Evolutionary conservation across 306 rosid genomes (phyloP), one percentile per base, ranked within the genome.

Genomic region (Castanopsis chinensis): DNA sequence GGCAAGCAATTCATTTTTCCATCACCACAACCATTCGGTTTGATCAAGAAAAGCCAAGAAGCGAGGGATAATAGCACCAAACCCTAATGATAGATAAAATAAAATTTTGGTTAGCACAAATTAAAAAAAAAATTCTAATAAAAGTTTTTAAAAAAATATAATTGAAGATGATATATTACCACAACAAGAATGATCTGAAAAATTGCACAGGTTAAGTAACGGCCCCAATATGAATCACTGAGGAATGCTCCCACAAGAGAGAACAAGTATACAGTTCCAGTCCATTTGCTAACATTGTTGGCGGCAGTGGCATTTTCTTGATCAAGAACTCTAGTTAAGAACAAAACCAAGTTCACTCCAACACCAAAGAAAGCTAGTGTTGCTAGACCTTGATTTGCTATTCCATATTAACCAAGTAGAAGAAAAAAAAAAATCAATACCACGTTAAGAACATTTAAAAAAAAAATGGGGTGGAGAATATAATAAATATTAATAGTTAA

Each of bases 181-280:
- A 71, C 0, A 56, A 83, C 86, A 72, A 83, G 81, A 60, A 85
- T 71, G 67, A 85, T 6, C 55, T 87, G 93, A 72, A 87, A 89
- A 61, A 89, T 14, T 4, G 86, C 43, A 69, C 93, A 89, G 1
- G 93, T 89, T 5, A 61, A 30, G 52, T 58, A 89, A 19, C 93
- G 86, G n/a, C 93, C 93, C 88, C 88, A 87, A 15, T 89, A 89
- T 3, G 93, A 89, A 71, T 89, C 93, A 41, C 93, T 89, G 6
- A 89, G 86, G 58, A 89, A 87, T 9, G 93, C 93, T 32, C 93
- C 93, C 0, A 87, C 17, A 0, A 89, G 81, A 10, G 93, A 89
- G 79, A 74, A 89, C 5, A 89, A 77, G 71, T 89, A 87, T 37
- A 89, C 93, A 0, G 91, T 89, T 78, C 93, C 93, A 0, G 91